Conservation (phyloP, 2,329 filamentous ascomycete genomes). For the Trichoderma sp. region DNA sequence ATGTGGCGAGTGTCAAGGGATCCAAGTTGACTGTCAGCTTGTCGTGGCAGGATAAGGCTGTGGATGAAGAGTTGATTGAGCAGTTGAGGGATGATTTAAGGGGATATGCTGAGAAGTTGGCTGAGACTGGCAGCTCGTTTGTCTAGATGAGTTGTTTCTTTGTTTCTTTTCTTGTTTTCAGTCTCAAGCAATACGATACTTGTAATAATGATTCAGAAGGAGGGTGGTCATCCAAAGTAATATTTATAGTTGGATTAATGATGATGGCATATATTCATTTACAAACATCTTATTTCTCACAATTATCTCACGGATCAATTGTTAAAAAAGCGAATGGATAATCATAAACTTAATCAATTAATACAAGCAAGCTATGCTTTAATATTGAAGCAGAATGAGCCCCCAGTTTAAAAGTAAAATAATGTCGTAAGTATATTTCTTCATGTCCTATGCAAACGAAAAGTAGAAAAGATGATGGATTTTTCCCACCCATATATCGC, state of each 20-base stretch:
- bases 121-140: slow-evolving; percentile 33
- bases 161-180: background rate
- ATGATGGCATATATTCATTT: background rate
- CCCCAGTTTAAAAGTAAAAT: background rate
- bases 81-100: slow-evolving; percentile 43
- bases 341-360: background rate
- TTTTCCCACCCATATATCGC: background rate
- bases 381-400: background rate
- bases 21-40: slow-evolving; percentile 46
- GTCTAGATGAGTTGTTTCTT: background rate
- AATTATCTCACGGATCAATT: background rate
- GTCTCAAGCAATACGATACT: background rate
- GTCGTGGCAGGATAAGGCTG: slow-evolving; percentile 51
- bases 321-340: background rate
- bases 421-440: slow-evolving; percentile 16
- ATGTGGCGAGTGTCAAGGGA: slow-evolving; percentile 48
- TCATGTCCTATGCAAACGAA: slow-evolving; percentile 12
- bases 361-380: background rate
- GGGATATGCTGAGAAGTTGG: slow-evolving; percentile 25
- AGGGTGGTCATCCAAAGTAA: background rate
- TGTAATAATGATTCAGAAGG: background rate
- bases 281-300: background rate
- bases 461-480: background rate
- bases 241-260: background rate
- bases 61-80: slow-evolving; percentile 43